Conservation (phyloP, 2,329 filamentous ascomycete genomes). For the Xylariaceae sp. region DNA sequence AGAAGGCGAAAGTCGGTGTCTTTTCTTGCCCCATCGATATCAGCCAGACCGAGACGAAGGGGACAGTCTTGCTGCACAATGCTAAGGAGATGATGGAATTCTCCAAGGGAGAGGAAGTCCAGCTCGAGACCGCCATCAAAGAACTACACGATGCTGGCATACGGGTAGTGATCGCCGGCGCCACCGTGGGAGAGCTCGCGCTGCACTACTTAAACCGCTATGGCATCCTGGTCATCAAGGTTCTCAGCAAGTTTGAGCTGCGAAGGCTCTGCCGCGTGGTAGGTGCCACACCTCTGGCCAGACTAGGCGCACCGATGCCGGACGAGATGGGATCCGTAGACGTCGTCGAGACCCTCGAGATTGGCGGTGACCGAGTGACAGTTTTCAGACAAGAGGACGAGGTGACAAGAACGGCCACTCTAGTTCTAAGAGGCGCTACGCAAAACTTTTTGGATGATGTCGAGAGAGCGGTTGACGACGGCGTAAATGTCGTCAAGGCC, state of each 20-base stretch:
- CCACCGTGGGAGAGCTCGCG: constrained; percentile 91
- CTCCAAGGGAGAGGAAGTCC: constrained; percentile 90
- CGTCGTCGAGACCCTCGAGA: constrained; percentile 93
- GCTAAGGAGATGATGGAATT: constrained; percentile 99
- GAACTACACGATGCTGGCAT: constrained; percentile 92
- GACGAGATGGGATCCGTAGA: constrained; percentile 97
- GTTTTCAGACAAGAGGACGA: constrained; percentile 97
- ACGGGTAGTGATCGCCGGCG: constrained; percentile 84
- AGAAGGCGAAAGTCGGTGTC: constrained; percentile 91
- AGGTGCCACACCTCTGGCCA: constrained; percentile 90
- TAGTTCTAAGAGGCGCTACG: constrained; percentile 90
- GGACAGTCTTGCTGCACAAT: constrained; percentile 92
- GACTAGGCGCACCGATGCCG: constrained; percentile 97
- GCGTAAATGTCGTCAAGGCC: constrained; percentile 97
- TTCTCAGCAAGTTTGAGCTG: constrained; percentile 97
- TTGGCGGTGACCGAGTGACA: constrained; percentile 94
- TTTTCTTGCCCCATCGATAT: constrained; percentile 95
- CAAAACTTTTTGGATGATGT: constrained; percentile 98
- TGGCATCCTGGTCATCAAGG: constrained; percentile 92
- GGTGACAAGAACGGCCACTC: constrained; percentile 83
- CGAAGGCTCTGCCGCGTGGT: constrained; percentile 92
- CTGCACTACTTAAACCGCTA: constrained; percentile 97
- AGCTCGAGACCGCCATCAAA: constrained; percentile 88
- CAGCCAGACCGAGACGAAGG: constrained; percentile 97
- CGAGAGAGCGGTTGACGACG: constrained; percentile 94